A percentile compares a stretch with the other conserved stretches of the same genome.
These are phyloP conservation scores for Termitomyces sp. DNA, from an alignment of 768 basidiomycete genomes.

Conservation along the genomic window DNA sequence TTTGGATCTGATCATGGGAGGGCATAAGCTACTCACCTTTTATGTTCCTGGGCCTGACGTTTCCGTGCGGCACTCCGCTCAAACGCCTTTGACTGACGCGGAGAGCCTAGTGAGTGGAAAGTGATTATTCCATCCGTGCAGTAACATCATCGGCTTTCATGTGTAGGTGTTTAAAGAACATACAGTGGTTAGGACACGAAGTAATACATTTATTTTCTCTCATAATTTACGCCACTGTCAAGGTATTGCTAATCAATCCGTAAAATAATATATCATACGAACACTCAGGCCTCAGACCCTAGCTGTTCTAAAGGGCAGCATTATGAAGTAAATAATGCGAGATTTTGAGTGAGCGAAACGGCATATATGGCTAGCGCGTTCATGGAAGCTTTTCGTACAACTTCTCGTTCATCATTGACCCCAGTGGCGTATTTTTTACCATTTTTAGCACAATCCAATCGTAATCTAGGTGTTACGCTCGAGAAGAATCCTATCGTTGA, in stretches of 20 bases:
- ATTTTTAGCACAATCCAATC: background rate
- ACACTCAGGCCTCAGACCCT: too few species aligned
- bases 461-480: background rate
- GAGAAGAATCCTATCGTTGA: background rate
- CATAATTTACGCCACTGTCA: background rate
- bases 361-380: background rate
- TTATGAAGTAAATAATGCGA: background rate
- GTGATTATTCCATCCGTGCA: too few species aligned
- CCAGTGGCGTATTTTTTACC: background rate
- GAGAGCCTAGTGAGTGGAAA: background rate
- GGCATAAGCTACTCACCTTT: background rate
- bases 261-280: background rate
- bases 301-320: background rate
- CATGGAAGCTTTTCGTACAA: background rate
- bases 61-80: background rate
- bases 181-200: too few species aligned
- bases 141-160: background rate
- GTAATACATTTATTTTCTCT: background rate
- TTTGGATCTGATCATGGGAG: background rate
- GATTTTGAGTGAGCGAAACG: background rate
- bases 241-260: background rate
- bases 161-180: background rate
- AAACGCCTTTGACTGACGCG: background rate
- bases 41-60: background rate
- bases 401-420: constrained; percentile 2